Base-by-base conservation (phyloP, 2,329 filamentous ascomycete species). In the Botrytis deweyae region DNA sequence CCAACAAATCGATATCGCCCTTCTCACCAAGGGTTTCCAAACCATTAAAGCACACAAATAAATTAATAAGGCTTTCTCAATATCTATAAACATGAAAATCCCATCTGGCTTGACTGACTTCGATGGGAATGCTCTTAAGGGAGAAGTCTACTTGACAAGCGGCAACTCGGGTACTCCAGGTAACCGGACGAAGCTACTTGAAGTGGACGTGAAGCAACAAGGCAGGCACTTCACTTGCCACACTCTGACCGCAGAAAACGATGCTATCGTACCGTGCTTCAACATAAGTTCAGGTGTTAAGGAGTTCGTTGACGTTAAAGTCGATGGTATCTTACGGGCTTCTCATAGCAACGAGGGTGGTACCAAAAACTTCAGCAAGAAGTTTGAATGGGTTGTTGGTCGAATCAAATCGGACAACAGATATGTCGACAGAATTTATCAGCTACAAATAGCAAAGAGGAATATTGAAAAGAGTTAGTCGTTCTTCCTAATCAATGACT, bases 281-380 rank as follows among this genome's bases (percentile, higher is more conserved):
- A 36, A n/a, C 5, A 62, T 74, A 1, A 73, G 42, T 9, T 71
- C 74, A 16, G 68, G 71, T 3, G 72, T 64, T 14, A 71, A 71
- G 25, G 77, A 78, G 29, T 74, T 77, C 55, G 73, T 76, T 46
- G 79, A 80, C 59, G 18, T 79, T 33, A 59, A 79, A 20, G 73
- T 80, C 20, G 79, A 80, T 72, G 79, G 80, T 5, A 73, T 80
- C 58, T 61, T 79, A 18, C 76, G 79, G 38, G 74, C 76, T n/a
- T 77, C 74, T 3, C 55, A 58, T n/a, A 67, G 49, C 40, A 66
- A 74, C 33, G 73, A 59, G 25, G 63, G 40, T 46, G 29, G 49
- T 8, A 72, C 40, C 6, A 29, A 20, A 14, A 44, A 59, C 4
- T 68, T 59, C 10, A 59, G 29, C 16, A 72, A 61, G 25, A 72